A percentile compares a stretch with the other conserved stretches of the same genome.
Conservation (phyloP, 345 rosid species). For the Punica granatum region DNA sequence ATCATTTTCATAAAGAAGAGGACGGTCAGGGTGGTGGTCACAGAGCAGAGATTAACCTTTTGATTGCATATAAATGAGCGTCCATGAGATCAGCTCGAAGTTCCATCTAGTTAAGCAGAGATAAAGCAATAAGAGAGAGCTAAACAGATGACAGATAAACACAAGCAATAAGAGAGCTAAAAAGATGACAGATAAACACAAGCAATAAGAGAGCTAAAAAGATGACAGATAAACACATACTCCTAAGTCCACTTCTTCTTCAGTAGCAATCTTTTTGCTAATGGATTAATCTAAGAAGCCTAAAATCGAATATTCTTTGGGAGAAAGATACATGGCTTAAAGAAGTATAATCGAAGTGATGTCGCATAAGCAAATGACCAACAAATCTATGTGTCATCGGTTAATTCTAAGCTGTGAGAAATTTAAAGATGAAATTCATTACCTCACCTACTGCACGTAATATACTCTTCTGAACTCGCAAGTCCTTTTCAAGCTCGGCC, state of each 20-base stretch:
- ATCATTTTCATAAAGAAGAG: background rate
- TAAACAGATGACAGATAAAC: background rate
- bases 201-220: slow-evolving; percentile 4
- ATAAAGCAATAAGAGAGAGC: slow-evolving; percentile 14
- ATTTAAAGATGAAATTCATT: slow-evolving; percentile 12
- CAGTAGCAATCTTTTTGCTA: background rate
- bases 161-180: slow-evolving; percentile 7
- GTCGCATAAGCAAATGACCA: background rate
- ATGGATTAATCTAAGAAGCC: background rate
- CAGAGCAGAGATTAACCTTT: slow-evolving; percentile 44
- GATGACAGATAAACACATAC: background rate
- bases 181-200: background rate
- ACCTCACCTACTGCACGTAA: slow-evolving; percentile 90
- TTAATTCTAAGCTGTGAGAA: background rate
- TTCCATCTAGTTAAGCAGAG: slow-evolving; percentile 61
- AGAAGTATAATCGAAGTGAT: background rate
- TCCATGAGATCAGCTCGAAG: slow-evolving; percentile 91
- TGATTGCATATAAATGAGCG: slow-evolving; percentile 94
- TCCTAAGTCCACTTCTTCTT: background rate
- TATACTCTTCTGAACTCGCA: slow-evolving; percentile 60
- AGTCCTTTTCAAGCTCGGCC: slow-evolving; percentile 76
- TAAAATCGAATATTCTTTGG: background rate
- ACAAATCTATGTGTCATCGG: background rate
- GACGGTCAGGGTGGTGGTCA: background rate
- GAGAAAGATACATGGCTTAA: background rate